Percentiles rank a stretch among this genome's conserved stretches.
Evolutionary conservation across 2,329 filamentous ascomycete species (phyloP).

Genomic region (Fusarium brachygibbosum): DNA sequence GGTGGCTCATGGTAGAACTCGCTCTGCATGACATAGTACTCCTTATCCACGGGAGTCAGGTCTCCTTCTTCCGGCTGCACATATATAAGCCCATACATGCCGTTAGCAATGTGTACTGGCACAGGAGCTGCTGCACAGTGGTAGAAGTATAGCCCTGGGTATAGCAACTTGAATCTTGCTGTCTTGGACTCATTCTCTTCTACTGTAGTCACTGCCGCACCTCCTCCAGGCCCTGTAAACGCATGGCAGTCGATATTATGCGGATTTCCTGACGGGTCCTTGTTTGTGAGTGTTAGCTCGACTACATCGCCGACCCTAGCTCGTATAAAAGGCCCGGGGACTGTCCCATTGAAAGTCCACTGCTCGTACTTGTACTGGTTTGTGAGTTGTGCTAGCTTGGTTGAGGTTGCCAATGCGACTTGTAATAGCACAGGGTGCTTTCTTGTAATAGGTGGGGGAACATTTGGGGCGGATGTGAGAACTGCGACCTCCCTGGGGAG

Average conservation of each 20-base stretch:
- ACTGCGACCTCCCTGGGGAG: not conserved
- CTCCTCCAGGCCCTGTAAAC: conserved; percentile 32
- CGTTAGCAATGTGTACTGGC: conserved; percentile 2
- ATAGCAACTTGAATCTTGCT: conserved; percentile 28
- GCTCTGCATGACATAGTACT: conserved; percentile 37
- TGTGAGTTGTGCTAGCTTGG: conserved; percentile 27
- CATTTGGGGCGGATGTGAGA: not conserved
- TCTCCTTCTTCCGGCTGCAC: conserved; percentile 29
- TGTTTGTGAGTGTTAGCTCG: conserved; percentile 27
- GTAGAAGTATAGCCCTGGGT: conserved; percentile 28
- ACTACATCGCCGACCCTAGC: conserved; percentile 29
- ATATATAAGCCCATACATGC: conserved; percentile 23
- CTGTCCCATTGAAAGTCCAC: conserved; percentile 33
- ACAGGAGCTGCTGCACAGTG: conserved; percentile 12
- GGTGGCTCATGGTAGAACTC: conserved; percentile 36
- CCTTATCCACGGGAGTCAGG: conserved; percentile 22
- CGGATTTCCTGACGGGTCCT: conserved; percentile 2
- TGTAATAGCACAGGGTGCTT: not conserved
- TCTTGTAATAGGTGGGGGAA: conserved; percentile 1
- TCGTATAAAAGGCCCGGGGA: conserved; percentile 29
- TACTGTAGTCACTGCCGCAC: conserved; percentile 24
- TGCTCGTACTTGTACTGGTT: conserved; percentile 34
- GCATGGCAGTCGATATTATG: conserved; percentile 35
- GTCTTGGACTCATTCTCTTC: conserved; percentile 34
- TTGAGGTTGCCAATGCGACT: conserved; percentile 5